These are phyloP conservation scores for Exophiala alcalophila DNA, from an alignment of 2,329 filamentous ascomycete species.

Conservation along the genomic window DNA sequence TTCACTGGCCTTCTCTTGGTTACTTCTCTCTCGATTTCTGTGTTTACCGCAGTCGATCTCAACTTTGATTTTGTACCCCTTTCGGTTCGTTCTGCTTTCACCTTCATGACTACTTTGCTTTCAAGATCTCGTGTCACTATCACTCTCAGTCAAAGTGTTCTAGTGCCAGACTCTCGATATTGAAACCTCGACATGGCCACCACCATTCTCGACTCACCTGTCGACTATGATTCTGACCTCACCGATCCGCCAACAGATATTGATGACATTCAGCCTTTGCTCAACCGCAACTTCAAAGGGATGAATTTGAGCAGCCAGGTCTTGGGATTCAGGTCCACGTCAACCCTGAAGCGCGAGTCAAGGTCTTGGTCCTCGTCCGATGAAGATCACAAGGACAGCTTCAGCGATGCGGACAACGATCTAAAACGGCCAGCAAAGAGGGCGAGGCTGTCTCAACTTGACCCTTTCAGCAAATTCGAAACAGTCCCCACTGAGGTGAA, in stretches of 20 bases:
- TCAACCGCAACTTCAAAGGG: not conserved
- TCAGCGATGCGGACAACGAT: too few relatives aligned
- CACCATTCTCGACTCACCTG: slow-evolving; percentile 1
- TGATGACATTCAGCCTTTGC: slow-evolving; percentile 9
- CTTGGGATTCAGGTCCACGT: too few relatives aligned
- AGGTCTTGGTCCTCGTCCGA: slow-evolving; percentile 4
- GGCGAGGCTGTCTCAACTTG: not conserved
- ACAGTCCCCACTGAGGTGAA: slow-evolving; percentile 23
- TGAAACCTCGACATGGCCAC: slow-evolving; percentile 4
- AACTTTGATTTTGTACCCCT: too few relatives aligned
- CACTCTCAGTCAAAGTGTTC: too few relatives aligned
- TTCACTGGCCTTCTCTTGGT: too few relatives aligned
- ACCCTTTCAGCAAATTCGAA: slow-evolving; percentile 11
- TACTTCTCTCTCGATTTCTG: too few relatives aligned
- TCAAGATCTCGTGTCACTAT: too few relatives aligned
- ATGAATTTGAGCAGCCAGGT: not conserved
- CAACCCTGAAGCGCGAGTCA: slow-evolving; percentile 2
- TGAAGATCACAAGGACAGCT: too few relatives aligned
- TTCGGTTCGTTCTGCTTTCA: too few relatives aligned
- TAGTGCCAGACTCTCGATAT: too few relatives aligned
- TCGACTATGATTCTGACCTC: slow-evolving; percentile 17
- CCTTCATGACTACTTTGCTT: too few relatives aligned
- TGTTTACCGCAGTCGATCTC: too few relatives aligned
- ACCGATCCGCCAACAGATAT: slow-evolving; percentile 21
- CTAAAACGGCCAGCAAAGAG: not conserved